These are phyloP conservation scores for Debaryomyces castellii DNA, from an alignment of 805 yeast genomes.

Conservation along the genomic window DNA sequence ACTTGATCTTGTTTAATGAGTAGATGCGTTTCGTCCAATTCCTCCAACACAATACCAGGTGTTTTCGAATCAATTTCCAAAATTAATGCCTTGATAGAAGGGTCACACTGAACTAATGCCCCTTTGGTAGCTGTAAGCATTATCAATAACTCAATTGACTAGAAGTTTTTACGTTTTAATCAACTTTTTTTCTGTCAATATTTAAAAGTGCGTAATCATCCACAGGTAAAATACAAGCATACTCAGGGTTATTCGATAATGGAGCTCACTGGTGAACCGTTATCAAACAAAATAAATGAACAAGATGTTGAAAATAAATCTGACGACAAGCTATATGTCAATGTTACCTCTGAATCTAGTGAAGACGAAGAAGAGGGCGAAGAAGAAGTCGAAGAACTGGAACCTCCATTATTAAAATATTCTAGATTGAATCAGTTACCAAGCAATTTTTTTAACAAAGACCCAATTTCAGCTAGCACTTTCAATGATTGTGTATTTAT, in stretches of 20 bases:
- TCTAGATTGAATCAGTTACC: conserved; percentile 70
- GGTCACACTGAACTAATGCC: conserved; percentile 64
- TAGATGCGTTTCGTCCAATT: conserved; percentile 88
- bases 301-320: background rate
- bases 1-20: conserved; percentile 78
- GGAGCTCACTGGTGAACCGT: background rate
- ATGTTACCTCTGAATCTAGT: too few relatives aligned
- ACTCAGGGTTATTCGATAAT: background rate
- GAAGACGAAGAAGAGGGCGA: background rate
- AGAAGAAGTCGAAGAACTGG: conserved; percentile 33
- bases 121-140: conserved; percentile 48
- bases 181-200: background rate
- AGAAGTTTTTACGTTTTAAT: background rate
- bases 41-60: conserved; percentile 71
- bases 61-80: conserved; percentile 74
- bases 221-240: background rate
- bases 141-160: background rate
- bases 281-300: background rate
- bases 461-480: conserved; percentile 72
- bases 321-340: too few relatives aligned
- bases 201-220: background rate
- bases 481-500: conserved; percentile 62
- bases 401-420: conserved; percentile 75
- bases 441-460: conserved; percentile 64
- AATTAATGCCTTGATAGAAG: conserved; percentile 86